Conservation (phyloP, 768 basidiomycete genomes). For the Epithele typhae region DNA sequence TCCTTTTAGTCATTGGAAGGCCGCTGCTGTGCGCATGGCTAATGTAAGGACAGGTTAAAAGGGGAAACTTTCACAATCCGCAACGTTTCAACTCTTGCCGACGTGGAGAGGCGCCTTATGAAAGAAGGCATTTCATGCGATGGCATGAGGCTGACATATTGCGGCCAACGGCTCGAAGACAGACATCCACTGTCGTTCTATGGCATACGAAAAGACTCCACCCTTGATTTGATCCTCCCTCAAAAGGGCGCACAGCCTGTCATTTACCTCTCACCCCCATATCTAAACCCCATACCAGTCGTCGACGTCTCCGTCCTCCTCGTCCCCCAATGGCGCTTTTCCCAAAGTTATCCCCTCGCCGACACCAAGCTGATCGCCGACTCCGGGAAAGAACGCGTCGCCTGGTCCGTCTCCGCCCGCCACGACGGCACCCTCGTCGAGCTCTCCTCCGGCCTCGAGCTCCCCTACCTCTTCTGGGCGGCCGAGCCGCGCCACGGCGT, state of each 20-base stretch:
- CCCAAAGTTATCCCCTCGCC: background rate
- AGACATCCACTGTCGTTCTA: background rate
- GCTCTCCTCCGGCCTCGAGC: background rate
- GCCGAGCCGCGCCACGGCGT: background rate
- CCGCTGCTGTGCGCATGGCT: no score
- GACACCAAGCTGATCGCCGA: background rate
- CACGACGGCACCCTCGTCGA: background rate
- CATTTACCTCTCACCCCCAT: background rate
- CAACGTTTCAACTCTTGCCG: background rate
- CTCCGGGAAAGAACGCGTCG: background rate
- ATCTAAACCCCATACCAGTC: background rate
- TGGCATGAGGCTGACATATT: background rate
- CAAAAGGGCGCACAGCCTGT: background rate
- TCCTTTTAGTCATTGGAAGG: no score
- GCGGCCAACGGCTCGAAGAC: background rate
- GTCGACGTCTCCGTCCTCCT: background rate
- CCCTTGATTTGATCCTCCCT: background rate
- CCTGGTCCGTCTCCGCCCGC: background rate
- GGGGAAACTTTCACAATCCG: background rate
- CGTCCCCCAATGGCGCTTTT: background rate
- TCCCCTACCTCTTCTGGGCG: conserved; percentile 1
- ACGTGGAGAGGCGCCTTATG: no score
- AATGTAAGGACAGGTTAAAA: background rate
- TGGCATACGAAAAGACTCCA: background rate
- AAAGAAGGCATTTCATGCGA: background rate